Evolutionary conservation across 2,329 filamentous ascomycete genomes (phyloP), one percentile per base, ranked within the genome.

Genomic region (Trichoderma citrinoviride): DNA sequence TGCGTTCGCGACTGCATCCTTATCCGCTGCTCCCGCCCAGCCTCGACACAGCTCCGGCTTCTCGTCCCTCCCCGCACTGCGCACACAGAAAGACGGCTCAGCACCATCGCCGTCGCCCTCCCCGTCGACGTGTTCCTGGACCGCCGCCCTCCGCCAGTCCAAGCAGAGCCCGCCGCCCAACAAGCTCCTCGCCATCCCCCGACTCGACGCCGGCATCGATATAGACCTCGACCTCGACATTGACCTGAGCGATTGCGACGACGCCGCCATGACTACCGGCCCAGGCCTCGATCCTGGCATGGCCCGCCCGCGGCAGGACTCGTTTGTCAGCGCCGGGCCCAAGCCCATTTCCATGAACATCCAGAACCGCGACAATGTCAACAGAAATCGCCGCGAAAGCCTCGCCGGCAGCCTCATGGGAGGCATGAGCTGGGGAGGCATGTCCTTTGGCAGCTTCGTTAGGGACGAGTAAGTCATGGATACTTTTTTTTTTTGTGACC

Each of bases 381-480:
- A 80, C 73, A 83, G 85, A 67, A 83, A 80, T 61, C 82, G 87
- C 68, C 81, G 87, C 70, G 87, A 89, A 75, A 86, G 83, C 64
- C 76, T 89, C 40, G 86, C 86, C 17, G 86, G 86, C 55, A 89
- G 87, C 73, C 77, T 89, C 65, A 87, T 88, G 79, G 90, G 88
- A 68, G 93, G 94, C 72, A 93, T 97, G 89, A 97, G 93, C 78
- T 99, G 94, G 93, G 94, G 94, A 74, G 94, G 93, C 69, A 87
- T 97, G 67, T 98, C 94, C 8, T 92, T 98, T 69, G 94, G 94
- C 68, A 98, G 94, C 74, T 98, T 96, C 83, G 95, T 99, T 77
- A 86, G 92, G 77, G 94, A 99, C 80, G 95, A 99, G 95, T 99
- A 87, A 87, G 94, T 82, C 55, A 66, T 66, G 61, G 65, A 67